Percentiles rank a stretch among this genome's conserved stretches.
phyloP scores from a whole-genome alignment of 2,329 filamentous ascomycete genomes.

The Torrubiellomyces zombiae region DNA sequence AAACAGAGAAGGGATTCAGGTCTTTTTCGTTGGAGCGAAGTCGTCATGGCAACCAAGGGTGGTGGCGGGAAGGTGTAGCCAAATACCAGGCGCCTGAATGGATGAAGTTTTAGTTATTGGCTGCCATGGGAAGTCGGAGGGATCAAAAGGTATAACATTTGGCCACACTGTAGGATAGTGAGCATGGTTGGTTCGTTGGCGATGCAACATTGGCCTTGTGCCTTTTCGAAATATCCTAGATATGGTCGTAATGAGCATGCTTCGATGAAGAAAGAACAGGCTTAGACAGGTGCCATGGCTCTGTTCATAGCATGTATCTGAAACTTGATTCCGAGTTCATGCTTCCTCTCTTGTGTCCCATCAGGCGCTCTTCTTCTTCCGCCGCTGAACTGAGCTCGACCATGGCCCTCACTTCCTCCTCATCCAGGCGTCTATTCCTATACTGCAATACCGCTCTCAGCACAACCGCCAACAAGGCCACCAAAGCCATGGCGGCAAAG shows the following conservation, averaged over 20 bases:
- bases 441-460: conserved; percentile 36
- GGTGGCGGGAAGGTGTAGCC: conserved; percentile 19
- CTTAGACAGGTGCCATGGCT: background rate
- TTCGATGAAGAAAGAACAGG: background rate
- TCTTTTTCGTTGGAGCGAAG: conserved; percentile 11
- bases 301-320: conserved; percentile 27
- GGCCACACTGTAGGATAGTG: no score
- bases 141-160: no score
- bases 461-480: conserved; percentile 36
- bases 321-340: conserved; percentile 15
- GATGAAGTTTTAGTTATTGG: conserved; percentile 16
- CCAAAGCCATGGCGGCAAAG: conserved; percentile 43
- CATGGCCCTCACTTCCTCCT: conserved; percentile 11
- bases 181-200: no score
- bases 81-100: conserved; percentile 16
- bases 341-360: conserved; percentile 14
- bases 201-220: no score
- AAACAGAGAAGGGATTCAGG: conserved; percentile 9
- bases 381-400: conserved; percentile 9
- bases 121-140: no score
- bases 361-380: conserved; percentile 24
- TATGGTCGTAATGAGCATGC: no score
- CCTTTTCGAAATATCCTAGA: background rate
- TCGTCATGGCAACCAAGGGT: conserved; percentile 11
- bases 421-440: conserved; percentile 31